Evolutionary conservation across 495 filamentous ascomycete genomes (phyloP).

Genomic region (Penicillium daleae): DNA sequence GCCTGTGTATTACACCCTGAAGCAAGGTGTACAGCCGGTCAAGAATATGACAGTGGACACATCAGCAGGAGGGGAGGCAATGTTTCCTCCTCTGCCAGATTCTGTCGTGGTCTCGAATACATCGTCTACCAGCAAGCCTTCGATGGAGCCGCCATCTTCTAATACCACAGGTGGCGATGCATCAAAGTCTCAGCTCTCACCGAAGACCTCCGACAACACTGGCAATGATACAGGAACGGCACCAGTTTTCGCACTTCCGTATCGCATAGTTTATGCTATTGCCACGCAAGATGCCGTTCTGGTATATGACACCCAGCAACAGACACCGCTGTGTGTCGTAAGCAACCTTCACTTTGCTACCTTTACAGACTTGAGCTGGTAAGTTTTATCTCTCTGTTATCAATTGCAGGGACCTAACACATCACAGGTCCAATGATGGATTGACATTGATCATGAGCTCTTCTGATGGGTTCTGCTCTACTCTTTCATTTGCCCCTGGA

Average conservation of each 20-base stretch:
- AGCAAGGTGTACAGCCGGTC: constrained; percentile 67
- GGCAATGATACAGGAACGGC: constrained; percentile 52
- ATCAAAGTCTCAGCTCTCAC: constrained; percentile 52
- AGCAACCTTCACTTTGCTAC: constrained; percentile 97
- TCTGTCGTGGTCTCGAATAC: constrained; percentile 65
- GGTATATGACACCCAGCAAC: constrained; percentile 96
- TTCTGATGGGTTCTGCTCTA: constrained; percentile 96
- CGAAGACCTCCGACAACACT: constrained; percentile 59
- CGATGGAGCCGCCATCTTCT: constrained; percentile 83
- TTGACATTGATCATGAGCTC: constrained; percentile 92
- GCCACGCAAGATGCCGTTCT: constrained; percentile 97
- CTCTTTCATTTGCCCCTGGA: constrained; percentile 78
- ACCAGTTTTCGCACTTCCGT: constrained; percentile 83
- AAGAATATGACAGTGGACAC: constrained; percentile 94
- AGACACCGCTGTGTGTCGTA: constrained; percentile 87
- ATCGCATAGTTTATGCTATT: constrained; percentile 95
- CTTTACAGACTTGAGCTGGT: constrained; percentile 97
- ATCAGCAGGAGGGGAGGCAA: constrained; percentile 74
- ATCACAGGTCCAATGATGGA: constrained; percentile 86
- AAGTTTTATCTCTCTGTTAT: constrained; percentile 33
- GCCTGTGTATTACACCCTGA: constrained; percentile 81
- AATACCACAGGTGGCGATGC: constrained; percentile 45
- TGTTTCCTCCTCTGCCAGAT: constrained; percentile 81
- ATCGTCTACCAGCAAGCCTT: constrained; percentile 55
- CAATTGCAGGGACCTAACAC: constrained; percentile 17